phyloP scores from a whole-genome alignment of 78 protist genomes.

The Parvularia atlantis region DNA sequence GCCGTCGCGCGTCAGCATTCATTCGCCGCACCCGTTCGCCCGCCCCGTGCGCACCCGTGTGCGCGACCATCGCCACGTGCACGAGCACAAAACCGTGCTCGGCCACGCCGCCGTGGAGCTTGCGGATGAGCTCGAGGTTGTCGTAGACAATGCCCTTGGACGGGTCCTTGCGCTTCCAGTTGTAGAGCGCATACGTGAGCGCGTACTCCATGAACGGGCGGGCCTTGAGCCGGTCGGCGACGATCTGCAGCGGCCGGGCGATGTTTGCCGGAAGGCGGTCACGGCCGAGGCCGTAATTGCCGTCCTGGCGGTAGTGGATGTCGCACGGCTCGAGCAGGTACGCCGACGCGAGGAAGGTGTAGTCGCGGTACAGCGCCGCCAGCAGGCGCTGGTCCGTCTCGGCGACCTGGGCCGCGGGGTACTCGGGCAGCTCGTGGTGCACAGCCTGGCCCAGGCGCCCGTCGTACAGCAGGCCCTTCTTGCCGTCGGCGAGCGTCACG shows the following conservation, averaged over 20 bases:
- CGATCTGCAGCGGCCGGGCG: not conserved
- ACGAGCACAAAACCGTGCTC: not conserved
- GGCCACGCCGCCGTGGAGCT: not conserved
- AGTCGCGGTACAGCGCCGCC: not conserved
- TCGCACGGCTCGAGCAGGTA: not conserved
- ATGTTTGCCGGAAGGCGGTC: not conserved
- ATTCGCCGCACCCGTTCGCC: no score
- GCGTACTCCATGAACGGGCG: not conserved
- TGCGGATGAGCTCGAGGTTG: not conserved
- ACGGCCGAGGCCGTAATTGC: not conserved
- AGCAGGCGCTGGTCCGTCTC: not conserved
- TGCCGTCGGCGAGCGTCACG: not conserved
- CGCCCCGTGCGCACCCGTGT: no score
- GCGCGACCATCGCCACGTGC: not conserved
- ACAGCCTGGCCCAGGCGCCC: not conserved
- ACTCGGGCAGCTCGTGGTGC: not conserved
- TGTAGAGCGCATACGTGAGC: not conserved
- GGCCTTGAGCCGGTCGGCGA: not conserved
- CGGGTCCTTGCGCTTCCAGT: not conserved
- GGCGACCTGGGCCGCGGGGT: not conserved
- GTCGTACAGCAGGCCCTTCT: not conserved
- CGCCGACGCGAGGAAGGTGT: not conserved
- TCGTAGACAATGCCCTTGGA: not conserved
- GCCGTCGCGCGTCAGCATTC: no score
- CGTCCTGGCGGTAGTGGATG: not conserved